A percentile compares a stretch with the other conserved stretches of the same genome.
Evolutionary conservation across 1,139 yeast species (phyloP).

Genomic region (Geotrichum europaeum): DNA sequence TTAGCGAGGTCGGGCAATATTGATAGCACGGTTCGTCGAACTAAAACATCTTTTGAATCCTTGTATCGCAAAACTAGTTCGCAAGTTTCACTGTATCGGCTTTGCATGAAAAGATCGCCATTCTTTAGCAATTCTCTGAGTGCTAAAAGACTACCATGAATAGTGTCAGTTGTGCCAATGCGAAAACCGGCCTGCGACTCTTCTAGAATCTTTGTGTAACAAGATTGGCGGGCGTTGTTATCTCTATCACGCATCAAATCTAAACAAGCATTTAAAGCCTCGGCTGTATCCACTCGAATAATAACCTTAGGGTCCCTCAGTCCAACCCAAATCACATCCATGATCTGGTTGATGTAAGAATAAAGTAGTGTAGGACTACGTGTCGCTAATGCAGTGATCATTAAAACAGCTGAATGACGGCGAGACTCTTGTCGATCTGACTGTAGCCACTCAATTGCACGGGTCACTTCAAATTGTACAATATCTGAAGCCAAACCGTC

Average conservation of each 20-base stretch:
- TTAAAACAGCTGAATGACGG: conserved; percentile 85
- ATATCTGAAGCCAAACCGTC: conserved; percentile 89
- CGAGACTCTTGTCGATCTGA: conserved; percentile 71
- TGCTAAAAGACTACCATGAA: conserved; percentile 81
- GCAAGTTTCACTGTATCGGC: conserved; percentile 70
- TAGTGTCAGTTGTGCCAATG: conserved; percentile 52
- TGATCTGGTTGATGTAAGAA: conserved; percentile 68
- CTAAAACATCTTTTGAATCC: conserved; percentile 67
- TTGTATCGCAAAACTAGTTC: conserved; percentile 69
- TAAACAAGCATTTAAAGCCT: conserved; percentile 70
- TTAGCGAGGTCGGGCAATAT: conserved; percentile 78
- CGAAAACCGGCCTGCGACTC: conserved; percentile 40
- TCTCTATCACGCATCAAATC: conserved; percentile 77
- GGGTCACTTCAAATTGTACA: conserved; percentile 85
- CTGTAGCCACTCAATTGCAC: conserved; percentile 87
- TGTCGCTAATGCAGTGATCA: conserved; percentile 75
- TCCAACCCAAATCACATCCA: conserved; percentile 84
- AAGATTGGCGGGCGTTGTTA: conserved; percentile 56
- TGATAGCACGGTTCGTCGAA: conserved; percentile 76
- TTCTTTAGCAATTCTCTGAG: conserved; percentile 70
- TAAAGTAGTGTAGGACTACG: conserved; percentile 83
- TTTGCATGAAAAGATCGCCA: conserved; percentile 61
- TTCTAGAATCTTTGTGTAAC: conserved; percentile 69
- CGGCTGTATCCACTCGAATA: conserved; percentile 79
- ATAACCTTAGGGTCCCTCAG: conserved; percentile 69